Base-by-base conservation (phyloP, 495 filamentous ascomycete genomes). In the Penicillium simplicissimum region DNA sequence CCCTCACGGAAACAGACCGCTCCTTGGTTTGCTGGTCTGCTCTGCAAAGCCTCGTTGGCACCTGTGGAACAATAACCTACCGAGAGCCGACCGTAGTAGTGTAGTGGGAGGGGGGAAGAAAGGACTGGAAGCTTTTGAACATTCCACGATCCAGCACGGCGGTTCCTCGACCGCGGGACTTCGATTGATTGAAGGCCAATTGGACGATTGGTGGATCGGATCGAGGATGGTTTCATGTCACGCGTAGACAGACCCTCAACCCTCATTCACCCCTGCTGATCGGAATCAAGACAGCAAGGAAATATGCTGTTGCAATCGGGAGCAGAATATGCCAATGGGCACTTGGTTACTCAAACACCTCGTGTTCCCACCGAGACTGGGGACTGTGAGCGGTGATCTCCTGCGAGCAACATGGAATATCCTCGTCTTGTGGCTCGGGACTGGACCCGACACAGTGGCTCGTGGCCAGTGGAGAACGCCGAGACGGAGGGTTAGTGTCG, bases 401-500 rank as follows among this genome's bases (percentile, higher is more conserved):
- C 45, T 49, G 11, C 45, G 21, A 31, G 45, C 45, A 31, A 19
- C 42, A 45, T 45, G 42, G 42, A 45, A 45, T 45, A 45, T 13
- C 42, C 42, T 31, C 21, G 45, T 49, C 45, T 4, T 47, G 14
- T 19, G 25, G 36, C 17, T 40, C 52, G 15, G 48, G 37, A 17
- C 10, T 8, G 23, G 38, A 55, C 51, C 58, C 58, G 58, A 40
- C 51, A 49, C 8, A 55, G 8, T 55, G 58, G 58, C 49, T 55
- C 49, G 36, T 19, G n/a, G 31, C 38, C 43, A 4, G 34, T 13
- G 31, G 23, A 34, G n/a, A n/a, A n/a, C n/a, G n/a, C n/a, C n/a
- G n/a, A n/a, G 49, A 11, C 31, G 10, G 15, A 25, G n/a, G 7
- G 31, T 47, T 31, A 43, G 43, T 3, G 33, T 14, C 28, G n/a